Percentiles rank a stretch among this genome's conserved stretches.
These are phyloP conservation scores for Paracamarosporium sp. DNA, from an alignment of 2,329 filamentous ascomycete species.

Conservation along the genomic window DNA sequence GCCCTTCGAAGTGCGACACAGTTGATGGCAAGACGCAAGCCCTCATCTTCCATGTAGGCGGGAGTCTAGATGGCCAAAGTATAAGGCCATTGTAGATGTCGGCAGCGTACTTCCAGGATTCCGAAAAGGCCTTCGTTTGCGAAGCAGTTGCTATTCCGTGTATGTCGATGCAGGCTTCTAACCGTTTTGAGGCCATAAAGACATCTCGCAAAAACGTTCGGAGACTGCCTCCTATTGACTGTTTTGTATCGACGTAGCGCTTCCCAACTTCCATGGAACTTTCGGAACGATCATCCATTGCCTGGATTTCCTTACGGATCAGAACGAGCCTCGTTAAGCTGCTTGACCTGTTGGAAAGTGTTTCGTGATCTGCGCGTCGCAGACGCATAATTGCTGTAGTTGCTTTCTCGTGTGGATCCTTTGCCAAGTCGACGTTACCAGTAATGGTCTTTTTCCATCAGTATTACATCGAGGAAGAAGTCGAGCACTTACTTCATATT, in stretches of 20 bases:
- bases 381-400: slow-evolving; percentile 1
- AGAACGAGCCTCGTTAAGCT: background rate
- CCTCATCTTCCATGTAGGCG: background rate
- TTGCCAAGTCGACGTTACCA: background rate
- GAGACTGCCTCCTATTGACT: background rate
- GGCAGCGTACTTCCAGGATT: background rate
- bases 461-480: background rate
- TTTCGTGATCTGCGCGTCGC: background rate
- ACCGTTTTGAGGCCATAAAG: background rate
- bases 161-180: background rate
- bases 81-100: background rate
- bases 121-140: background rate
- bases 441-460: background rate
- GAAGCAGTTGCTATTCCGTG: background rate
- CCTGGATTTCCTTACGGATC: slow-evolving; percentile 1
- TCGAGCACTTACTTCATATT: background rate
- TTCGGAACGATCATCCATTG: background rate
- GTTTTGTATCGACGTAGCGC: background rate
- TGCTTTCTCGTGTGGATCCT: slow-evolving; percentile 5
- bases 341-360: background rate
- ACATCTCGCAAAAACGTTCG: background rate
- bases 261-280: background rate
- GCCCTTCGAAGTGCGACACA: background rate
- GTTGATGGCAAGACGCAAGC: background rate
- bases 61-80: background rate